Evolutionary conservation across 169 alveolate species (phyloP).

Genomic region (Babesia sp.): DNA sequence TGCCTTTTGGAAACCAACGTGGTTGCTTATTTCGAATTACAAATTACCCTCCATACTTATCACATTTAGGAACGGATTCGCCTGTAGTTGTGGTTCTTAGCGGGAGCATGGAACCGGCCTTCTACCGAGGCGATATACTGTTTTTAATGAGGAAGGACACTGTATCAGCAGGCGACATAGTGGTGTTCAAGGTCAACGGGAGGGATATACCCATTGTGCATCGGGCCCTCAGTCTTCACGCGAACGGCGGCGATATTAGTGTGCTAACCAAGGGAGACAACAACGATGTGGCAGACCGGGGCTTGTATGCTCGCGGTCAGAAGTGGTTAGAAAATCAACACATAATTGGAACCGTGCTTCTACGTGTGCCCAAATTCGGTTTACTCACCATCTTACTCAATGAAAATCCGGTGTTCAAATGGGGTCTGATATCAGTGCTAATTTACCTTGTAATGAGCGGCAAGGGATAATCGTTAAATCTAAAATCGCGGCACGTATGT

Average conservation of each 20-base stretch:
- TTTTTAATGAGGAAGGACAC: constrained; percentile 75
- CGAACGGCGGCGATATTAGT: constrained; percentile 73
- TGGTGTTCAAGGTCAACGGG: constrained; percentile 76
- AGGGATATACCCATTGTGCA: constrained; percentile 92
- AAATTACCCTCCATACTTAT: not conserved
- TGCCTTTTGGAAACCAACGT: not conserved
- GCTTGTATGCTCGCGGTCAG: constrained; percentile 83
- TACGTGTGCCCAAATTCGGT: constrained; percentile 90
- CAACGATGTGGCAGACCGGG: constrained; percentile 89
- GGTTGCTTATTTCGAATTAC: not conserved
- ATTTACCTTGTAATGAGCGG: constrained; percentile 52
- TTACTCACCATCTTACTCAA: constrained; percentile 88
- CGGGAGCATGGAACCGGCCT: constrained; percentile 93
- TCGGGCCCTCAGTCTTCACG: constrained; percentile 83
- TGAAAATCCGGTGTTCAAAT: constrained; percentile 78
- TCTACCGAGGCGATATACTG: constrained; percentile 89
- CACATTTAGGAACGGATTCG: constrained; percentile 78
- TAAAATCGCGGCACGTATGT: too few species aligned
- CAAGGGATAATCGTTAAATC: constrained; percentile 59
- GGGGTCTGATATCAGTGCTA: constrained; percentile 22
- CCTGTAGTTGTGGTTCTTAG: constrained; percentile 93
- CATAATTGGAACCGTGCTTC: constrained; percentile 82
- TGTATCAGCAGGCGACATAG: constrained; percentile 73
- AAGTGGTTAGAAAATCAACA: constrained; percentile 84
- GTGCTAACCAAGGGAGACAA: constrained; percentile 92